Conservation (phyloP, 1,139 yeast species). For the Geotrichum bryndzae region DNA sequence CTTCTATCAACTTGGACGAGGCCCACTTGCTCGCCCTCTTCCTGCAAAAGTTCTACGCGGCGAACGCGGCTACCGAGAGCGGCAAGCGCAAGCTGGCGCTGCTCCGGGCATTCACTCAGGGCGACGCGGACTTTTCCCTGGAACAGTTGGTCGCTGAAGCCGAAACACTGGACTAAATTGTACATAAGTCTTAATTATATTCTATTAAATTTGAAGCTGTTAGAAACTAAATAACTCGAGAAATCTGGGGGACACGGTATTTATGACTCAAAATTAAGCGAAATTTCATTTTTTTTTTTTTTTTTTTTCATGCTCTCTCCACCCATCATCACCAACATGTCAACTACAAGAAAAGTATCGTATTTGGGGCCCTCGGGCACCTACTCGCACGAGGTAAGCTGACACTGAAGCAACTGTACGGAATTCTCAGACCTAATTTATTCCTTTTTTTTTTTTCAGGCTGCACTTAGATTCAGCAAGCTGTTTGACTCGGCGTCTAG, state of each 20-base stretch:
- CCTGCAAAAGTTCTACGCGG: conserved; percentile 85
- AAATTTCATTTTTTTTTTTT: background rate
- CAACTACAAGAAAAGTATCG: conserved; percentile 42
- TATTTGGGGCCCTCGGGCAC: conserved; percentile 88
- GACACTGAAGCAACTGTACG: background rate
- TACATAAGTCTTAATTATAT: background rate
- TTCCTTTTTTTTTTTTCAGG: conserved; percentile 38
- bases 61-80: conserved; percentile 40
- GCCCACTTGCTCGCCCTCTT: conserved; percentile 75
- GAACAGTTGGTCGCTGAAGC: conserved; percentile 66
- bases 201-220: background rate
- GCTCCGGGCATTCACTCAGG: conserved; percentile 62
- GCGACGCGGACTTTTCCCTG: conserved; percentile 56
- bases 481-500: conserved; percentile 41
- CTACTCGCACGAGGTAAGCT: conserved; percentile 76
- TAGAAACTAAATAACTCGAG: background rate
- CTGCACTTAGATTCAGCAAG: conserved; percentile 57
- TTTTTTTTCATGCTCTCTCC: background rate
- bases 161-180: conserved; percentile 52
- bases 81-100: conserved; percentile 48
- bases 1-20: conserved; percentile 55
- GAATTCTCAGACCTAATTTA: background rate
- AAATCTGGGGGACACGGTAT: background rate
- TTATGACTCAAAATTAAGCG: background rate
- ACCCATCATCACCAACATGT: background rate